These are phyloP conservation scores for Amanita subjunquillea DNA, from an alignment of 768 basidiomycete species.

Conservation along the genomic window DNA sequence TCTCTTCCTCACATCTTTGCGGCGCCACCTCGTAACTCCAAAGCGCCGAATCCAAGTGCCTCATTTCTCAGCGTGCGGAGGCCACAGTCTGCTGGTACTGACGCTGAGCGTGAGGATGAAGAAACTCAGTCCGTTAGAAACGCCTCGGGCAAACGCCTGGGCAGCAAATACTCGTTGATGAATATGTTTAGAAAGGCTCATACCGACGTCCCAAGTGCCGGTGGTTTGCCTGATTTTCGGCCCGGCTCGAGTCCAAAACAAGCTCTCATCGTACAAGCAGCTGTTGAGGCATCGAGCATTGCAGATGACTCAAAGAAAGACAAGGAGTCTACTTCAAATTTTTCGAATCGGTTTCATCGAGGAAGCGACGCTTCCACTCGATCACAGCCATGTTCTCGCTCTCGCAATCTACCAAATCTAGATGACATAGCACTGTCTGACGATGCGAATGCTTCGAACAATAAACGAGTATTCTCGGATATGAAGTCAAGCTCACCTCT, in stretches of 20 bases:
- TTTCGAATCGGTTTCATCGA: conserved; percentile 19
- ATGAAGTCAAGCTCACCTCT: conserved; percentile 18
- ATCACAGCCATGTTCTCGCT: conserved; percentile 6
- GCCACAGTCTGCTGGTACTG: conserved; percentile 67
- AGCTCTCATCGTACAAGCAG: background rate
- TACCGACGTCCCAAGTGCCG: conserved; percentile 18
- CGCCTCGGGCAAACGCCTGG: conserved; percentile 33
- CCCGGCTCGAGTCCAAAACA: conserved; percentile 1
- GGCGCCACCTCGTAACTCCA: conserved; percentile 22
- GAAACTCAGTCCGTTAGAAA: conserved; percentile 19
- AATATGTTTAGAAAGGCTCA: conserved; percentile 62
- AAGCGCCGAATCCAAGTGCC: conserved; percentile 21
- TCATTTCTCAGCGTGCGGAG: conserved; percentile 29
- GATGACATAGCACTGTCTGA: conserved; percentile 9
- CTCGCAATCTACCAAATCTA: conserved; percentile 6
- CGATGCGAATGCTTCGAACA: conserved; percentile 8
- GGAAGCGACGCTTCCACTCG: conserved; percentile 23
- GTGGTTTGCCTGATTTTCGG: background rate
- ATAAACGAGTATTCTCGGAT: conserved; percentile 12
- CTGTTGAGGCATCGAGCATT: background rate
- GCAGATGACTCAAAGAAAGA: background rate
- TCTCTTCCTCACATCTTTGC: conserved; percentile 53
- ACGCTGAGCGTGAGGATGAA: conserved; percentile 36
- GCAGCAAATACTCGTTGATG: conserved; percentile 66
- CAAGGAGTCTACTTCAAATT: conserved; percentile 1